Base-by-base conservation (phyloP, 2,329 filamentous ascomycete genomes). In the Trichoderma lentiforme region DNA sequence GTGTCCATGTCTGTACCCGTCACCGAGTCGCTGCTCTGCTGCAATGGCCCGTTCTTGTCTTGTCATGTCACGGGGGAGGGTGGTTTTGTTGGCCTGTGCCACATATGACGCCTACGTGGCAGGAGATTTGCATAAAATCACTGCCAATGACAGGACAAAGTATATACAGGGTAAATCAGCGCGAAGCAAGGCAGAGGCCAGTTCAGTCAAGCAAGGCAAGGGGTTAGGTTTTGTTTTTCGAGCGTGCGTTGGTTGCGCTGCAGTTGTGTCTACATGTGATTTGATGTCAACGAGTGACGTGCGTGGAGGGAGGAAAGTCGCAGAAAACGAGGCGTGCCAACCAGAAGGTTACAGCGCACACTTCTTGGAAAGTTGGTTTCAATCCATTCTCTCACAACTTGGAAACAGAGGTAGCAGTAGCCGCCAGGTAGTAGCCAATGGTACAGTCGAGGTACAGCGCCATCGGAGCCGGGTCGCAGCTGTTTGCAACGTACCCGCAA, bases 21-120 rank as follows among this genome's bases (percentile, higher is more conserved):
- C n/a, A 21, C 47, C 24, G 21, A 24, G 24, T 53, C 47, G 47
- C 47, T 14, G 47, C 21, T n/a, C 8, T 21, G 43, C 34, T 36
- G 34, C 34, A 47, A 47, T 47, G 39, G 39, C 39, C 39, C 39
- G 18, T 43, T 36, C 34, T 36, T 15, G 34, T 36, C 34, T 36
- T 36, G 34, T 36, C 36, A 47, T 39, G 36, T 39, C 39, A 51
- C n/a, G 43, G 18, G 43, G 43, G 18, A 15, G 5, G 47, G 5
- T 12, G n/a, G 47, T 21, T 66, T 43, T 43, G 39, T n/a, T 43
- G 47, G 68, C 58, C 60, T 70, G 68, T 70, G 58, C 68, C 34
- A 56, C 43, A 56, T 34, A 39, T 24, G 3, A n/a, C 53, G 65
- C 65, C 53, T 68, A 68, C 65, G 65, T 65, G 62, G 62, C 61